Base-by-base conservation (phyloP, 805 yeast genomes). In the Isabelozyma heimii region DNA sequence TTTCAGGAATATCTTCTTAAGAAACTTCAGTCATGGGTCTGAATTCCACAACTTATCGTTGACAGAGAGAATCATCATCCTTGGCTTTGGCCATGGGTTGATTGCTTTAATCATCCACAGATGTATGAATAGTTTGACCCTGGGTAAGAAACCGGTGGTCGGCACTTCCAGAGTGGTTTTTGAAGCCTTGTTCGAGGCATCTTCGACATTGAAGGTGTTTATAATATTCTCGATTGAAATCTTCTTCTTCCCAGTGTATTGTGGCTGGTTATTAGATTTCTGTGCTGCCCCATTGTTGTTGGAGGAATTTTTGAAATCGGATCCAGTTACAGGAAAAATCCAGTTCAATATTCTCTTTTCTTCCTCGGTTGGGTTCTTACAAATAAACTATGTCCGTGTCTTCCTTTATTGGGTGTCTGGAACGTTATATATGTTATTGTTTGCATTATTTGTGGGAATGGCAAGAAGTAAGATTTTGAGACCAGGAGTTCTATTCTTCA, bases 361-460 rank as follows among this genome's bases (percentile, higher is more conserved):
- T 12, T 54, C 69, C 3, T 50, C 56, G 9, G 37, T 44, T 30
- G 58, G 55, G 14, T 16, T 53, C 15, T 48, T 61, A 13, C 60
- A 51, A 50, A 49, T 50, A 4, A 54, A 61, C 16, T 62, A 63
- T 45, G 42, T 65, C 10, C 44, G 65, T 26, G 47, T 58, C 2
- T 52, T 60, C 7, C 26, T 67, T 3, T 73, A 73, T 52, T 91
- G 96, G 96, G 66, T 72, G 5, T 55, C 77, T 47, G 98, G 99
- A 5, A 90, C 97, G 0, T 54, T 77, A 10, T 94, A 90, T 72
- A 91, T 94, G 98, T 84, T 85, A 53, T 74, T 82, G 58, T 84
- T 94, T 70, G 96, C 97, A 0, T 70, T 87, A 44, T 92, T 83
- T 67, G 91, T 92, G 28, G 88, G 95, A 15, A 85, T 91, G 91